These are phyloP conservation scores for Globisporangium rhizosaccharum DNA, from an alignment of 352 stramenopile species.

Conservation along the genomic window DNA sequence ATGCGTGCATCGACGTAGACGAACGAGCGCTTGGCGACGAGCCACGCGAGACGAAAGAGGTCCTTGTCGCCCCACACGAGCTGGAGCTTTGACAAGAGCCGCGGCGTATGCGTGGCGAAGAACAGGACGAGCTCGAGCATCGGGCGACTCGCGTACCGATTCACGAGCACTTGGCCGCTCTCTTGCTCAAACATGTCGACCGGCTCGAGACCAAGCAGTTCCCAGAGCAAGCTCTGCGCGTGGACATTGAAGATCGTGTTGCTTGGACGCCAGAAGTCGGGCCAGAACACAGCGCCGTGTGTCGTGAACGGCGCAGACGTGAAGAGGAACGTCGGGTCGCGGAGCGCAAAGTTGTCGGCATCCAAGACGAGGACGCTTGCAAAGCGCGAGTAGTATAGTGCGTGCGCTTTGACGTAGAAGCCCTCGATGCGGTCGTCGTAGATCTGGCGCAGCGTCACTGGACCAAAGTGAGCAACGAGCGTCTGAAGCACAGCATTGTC, in stretches of 20 bases:
- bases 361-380: constrained; percentile 69
- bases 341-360: constrained; percentile 65
- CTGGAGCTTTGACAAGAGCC: constrained; percentile 38
- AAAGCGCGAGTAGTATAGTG: constrained; percentile 68
- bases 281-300: constrained; percentile 65
- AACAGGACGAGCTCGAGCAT: constrained; percentile 60
- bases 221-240: constrained; percentile 52
- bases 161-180: constrained; percentile 63
- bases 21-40: constrained; percentile 52
- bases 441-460: constrained; percentile 55
- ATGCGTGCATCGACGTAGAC: constrained; percentile 51
- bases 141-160: constrained; percentile 32
- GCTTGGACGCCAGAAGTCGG: constrained; percentile 62
- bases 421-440: constrained; percentile 29
- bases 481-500: constrained; percentile 30
- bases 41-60: constrained; percentile 71
- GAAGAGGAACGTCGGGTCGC: constrained; percentile 51
- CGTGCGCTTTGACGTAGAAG: constrained; percentile 74
- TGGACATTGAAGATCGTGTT: constrained; percentile 81
- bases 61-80: constrained; percentile 79
- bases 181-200: constrained; percentile 79
- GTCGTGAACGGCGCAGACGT: constrained; percentile 27
- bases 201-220: constrained; percentile 42
- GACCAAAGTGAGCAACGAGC: constrained; percentile 27
- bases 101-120: constrained; percentile 36